phyloP scores from a whole-genome alignment of 1,284 basidiomycete species.

The Porogramme epimiltina region DNA sequence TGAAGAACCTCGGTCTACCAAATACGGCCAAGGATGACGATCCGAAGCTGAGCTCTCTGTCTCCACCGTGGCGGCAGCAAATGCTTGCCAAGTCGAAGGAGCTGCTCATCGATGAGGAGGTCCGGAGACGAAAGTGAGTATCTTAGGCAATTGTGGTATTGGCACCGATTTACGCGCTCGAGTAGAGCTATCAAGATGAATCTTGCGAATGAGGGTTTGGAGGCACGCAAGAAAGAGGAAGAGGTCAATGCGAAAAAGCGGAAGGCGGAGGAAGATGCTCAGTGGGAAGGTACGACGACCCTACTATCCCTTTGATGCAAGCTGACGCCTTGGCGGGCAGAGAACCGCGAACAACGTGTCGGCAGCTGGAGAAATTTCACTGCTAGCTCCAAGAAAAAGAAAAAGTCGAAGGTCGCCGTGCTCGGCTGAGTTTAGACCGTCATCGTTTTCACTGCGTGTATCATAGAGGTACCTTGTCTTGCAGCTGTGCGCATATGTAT shows the following conservation, averaged over 20 bases:
- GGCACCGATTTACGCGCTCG: background rate
- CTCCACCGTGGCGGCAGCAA: conserved; percentile 63
- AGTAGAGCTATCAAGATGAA: conserved; percentile 84
- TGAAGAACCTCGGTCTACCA: conserved; percentile 64
- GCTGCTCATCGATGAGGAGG: conserved; percentile 79
- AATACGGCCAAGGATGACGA: conserved; percentile 57
- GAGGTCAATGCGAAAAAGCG: conserved; percentile 73
- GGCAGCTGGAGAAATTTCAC: conserved; percentile 78
- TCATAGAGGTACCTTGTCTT: conserved; percentile 7
- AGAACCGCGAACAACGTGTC: conserved; percentile 77
- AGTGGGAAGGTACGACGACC: conserved; percentile 70
- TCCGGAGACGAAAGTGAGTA: conserved; percentile 74
- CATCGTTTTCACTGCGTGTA: conserved; percentile 5
- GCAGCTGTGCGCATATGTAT: conserved; percentile 6
- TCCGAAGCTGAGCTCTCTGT: conserved; percentile 52
- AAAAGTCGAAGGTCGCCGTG: conserved; percentile 69
- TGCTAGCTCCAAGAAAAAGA: conserved; percentile 58
- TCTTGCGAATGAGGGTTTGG: conserved; percentile 81
- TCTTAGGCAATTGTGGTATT: background rate
- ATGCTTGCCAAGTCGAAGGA: conserved; percentile 73
- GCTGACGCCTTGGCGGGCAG: conserved; percentile 39
- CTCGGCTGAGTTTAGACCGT: conserved; percentile 54
- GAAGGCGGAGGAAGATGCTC: conserved; percentile 80
- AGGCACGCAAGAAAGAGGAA: conserved; percentile 83
- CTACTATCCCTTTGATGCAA: background rate